These are phyloP conservation scores for Brasenia schreberi DNA, from an alignment of 164 flowering plant genomes.

Conservation along the genomic window DNA sequence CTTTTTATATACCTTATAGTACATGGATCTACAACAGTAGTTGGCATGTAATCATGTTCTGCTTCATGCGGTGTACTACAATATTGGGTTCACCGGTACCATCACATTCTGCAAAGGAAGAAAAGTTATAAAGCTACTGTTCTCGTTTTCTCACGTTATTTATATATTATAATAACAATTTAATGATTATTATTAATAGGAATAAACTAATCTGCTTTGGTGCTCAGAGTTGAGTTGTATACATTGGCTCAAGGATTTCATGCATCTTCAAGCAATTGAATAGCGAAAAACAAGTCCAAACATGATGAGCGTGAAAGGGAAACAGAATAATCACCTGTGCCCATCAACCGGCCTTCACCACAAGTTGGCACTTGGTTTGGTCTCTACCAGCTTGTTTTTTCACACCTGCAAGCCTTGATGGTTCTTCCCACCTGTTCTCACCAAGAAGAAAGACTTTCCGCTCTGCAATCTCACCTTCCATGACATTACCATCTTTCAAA, in stretches of 20 bases:
- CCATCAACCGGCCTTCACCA: conserved; percentile 78
- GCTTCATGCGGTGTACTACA: too few relatives aligned
- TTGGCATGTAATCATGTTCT: too few relatives aligned
- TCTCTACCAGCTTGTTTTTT: conserved; percentile 4
- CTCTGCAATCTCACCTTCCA: conserved; percentile 31
- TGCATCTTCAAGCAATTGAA: neutral
- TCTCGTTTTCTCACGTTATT: too few relatives aligned
- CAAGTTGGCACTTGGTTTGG: conserved; percentile 36
- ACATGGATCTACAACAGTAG: too few relatives aligned
- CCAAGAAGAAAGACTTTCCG: conserved; percentile 87
- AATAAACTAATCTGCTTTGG: too few relatives aligned
- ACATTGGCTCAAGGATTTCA: too few relatives aligned
- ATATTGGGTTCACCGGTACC: conserved; percentile 88
- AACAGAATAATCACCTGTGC: conserved; percentile 39
- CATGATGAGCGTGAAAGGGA: neutral
- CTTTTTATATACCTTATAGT: too few relatives aligned
- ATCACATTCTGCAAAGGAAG: conserved; percentile 66
- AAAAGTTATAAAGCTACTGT: neutral
- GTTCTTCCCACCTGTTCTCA: conserved; percentile 96
- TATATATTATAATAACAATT: too few relatives aligned
- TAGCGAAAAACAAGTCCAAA: neutral
- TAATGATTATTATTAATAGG: too few relatives aligned
- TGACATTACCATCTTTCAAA: conserved; percentile 23
- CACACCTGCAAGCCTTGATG: conserved; percentile 37
- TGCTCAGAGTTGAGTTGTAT: too few relatives aligned